Evolutionary conservation across 768 basidiomycete species (phyloP).

Genomic region (Boletus pseudo-olivaceus): DNA sequence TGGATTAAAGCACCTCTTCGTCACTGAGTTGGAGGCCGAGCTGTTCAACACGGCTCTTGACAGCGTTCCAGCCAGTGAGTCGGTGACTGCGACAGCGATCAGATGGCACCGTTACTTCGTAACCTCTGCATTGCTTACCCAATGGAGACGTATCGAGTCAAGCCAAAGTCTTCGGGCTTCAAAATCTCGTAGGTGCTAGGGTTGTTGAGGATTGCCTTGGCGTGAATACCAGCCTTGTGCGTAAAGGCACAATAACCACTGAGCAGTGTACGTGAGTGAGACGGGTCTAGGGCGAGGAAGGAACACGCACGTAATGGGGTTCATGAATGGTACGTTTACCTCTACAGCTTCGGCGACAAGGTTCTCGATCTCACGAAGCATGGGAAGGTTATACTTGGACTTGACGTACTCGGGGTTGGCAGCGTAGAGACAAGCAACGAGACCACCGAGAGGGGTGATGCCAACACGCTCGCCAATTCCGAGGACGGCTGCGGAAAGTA

Average conservation of each 20-base stretch:
- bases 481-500: conserved; percentile 62
- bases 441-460: conserved; percentile 95
- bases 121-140: conserved; percentile 46
- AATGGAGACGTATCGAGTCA: conserved; percentile 96
- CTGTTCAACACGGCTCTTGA: conserved; percentile 99
- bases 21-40: conserved; percentile 86
- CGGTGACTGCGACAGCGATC: conserved; percentile 58
- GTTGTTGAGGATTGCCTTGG: conserved; percentile 99
- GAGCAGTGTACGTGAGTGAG: neutral
- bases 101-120: neutral
- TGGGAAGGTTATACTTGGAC: conserved; percentile 95
- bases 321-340: conserved; percentile 96
- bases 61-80: conserved; percentile 98
- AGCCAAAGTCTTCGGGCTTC: conserved; percentile 98
- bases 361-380: conserved; percentile 99
- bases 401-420: conserved; percentile 99
- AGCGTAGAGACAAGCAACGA: conserved; percentile 94
- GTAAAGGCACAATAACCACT: conserved; percentile 99
- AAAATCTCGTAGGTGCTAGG: conserved; percentile 98
- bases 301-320: conserved; percentile 77
- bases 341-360: conserved; percentile 98
- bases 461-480: conserved; percentile 99
- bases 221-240: conserved; percentile 99
- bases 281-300: neutral
- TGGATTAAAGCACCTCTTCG: conserved; percentile 56